A percentile compares a stretch with the other conserved stretches of the same genome.
Evolutionary conservation across 2,329 filamentous ascomycete species (phyloP).

Genomic region (Gyromitra esculenta): DNA sequence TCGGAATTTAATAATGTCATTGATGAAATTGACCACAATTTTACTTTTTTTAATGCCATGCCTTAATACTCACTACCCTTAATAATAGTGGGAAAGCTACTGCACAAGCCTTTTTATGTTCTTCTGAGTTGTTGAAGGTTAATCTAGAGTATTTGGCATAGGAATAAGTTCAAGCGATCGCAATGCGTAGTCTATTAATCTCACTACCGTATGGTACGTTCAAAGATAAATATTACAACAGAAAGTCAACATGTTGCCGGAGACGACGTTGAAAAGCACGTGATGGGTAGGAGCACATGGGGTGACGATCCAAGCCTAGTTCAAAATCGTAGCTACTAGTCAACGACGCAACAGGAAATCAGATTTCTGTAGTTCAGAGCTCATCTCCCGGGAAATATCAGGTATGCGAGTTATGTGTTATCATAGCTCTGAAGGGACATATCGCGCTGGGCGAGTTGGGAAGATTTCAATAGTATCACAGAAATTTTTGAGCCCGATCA

Average conservation of each 20-base stretch:
- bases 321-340: slow-evolving; percentile 1
- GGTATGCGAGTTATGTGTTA: neutral
- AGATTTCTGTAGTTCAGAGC: neutral
- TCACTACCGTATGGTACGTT: neutral
- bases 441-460: slow-evolving; percentile 6
- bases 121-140: neutral
- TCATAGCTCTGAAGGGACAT: neutral
- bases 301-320: neutral
- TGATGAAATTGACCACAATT: neutral
- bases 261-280: slow-evolving; percentile 3
- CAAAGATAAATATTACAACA: neutral
- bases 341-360: slow-evolving; percentile 1
- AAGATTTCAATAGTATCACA: neutral
- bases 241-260: neutral
- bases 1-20: neutral
- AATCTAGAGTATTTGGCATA: neutral
- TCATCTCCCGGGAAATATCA: too few relatives aligned
- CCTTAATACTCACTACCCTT: neutral
- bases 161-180: neutral
- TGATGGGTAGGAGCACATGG: neutral
- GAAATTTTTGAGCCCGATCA: slow-evolving; percentile 39
- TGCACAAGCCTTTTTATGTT: neutral
- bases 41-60: neutral
- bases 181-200: too few relatives aligned
- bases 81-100: neutral